Evolutionary conservation across 108 stramenopile genomes (phyloP), one percentile per base, ranked within the genome.

Genomic region (Nannochloropsis salina): DNA sequence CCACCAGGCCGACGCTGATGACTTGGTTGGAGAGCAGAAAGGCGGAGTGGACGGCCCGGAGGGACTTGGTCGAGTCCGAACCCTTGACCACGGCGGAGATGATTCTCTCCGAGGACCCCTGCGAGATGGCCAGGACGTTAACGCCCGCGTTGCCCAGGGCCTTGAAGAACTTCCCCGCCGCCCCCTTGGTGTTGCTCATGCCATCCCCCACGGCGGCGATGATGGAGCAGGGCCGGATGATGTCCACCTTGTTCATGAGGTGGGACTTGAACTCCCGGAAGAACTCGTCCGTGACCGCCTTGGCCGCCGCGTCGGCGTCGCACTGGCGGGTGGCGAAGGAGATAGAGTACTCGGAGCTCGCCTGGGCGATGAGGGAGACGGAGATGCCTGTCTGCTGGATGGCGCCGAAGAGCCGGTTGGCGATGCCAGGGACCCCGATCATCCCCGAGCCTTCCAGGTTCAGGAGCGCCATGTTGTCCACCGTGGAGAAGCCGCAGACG

Each of bases 191-290:
- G 42, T 88, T 91, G 80, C 80, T 85, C 96, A 95, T 95, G 8
- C 94, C 94, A 86, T 95, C 96, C 45, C 96, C 95, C 40, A 96
- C 94, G 3, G 95, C 95, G 82, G 96, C 96, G 85, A 96, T 94
- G 86, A 96, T 95, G 83, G 93, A 92, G 86, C 94, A 94, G n/a
- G 94, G 94, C 41, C 86, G 83, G 21, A 82, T 82, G 21, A 93
- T 86, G 83, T 93, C 80, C 18, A 84, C 45, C 6, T 12, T 80
- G 83, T 43, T 51, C 2, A 74, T 74, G 20, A 74, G 93, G 89
- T 80, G 88, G 20, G 80, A 83, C 43, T 87, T 89, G 41, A 96
- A 80, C 89, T 96, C 95, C 41, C 90, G 81, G 44, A 88, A 86
- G 86, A 96, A 96, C 84, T 93, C 94, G 79, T 94, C 94, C 84